Conservation (phyloP, 805 yeast species). For the Aciculoconidium aculeatum region DNA sequence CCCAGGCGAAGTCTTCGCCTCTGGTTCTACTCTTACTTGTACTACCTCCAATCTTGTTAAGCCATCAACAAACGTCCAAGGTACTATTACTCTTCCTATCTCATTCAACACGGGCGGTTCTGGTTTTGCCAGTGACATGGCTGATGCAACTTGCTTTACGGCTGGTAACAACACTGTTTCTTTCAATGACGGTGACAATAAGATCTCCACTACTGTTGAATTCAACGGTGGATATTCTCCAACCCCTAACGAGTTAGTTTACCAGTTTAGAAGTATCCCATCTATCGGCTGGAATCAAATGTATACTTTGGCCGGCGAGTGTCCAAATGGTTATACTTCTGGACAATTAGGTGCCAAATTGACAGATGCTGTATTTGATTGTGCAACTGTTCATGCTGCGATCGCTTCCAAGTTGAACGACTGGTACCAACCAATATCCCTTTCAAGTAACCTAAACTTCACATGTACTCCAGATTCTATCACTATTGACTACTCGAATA, state of each 20-base stretch:
- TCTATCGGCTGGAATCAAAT: neutral
- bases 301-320: conserved; percentile 1
- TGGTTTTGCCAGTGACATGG: conserved; percentile 5
- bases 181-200: conserved; percentile 8
- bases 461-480: neutral
- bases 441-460: conserved; percentile 9
- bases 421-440: conserved; percentile 9
- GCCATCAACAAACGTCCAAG: conserved; percentile 10
- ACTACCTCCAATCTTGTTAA: conserved; percentile 9
- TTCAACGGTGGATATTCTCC: neutral
- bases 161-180: conserved; percentile 10
- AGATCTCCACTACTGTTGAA: neutral
- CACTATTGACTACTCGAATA: conserved; percentile 8
- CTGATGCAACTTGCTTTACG: conserved; percentile 3
- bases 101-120: conserved; percentile 16
- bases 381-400: conserved; percentile 12
- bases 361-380: conserved; percentile 4
- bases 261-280: too few relatives aligned
- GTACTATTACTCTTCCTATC: conserved; percentile 9
- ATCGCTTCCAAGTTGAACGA: conserved; percentile 15
- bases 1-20: conserved; percentile 2
- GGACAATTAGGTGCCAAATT: conserved; percentile 1
- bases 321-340: conserved; percentile 2
- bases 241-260: neutral
- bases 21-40: conserved; percentile 11